Base-by-base conservation (phyloP, 2,329 filamentous ascomycete species). In the Alternaria rosae region DNA sequence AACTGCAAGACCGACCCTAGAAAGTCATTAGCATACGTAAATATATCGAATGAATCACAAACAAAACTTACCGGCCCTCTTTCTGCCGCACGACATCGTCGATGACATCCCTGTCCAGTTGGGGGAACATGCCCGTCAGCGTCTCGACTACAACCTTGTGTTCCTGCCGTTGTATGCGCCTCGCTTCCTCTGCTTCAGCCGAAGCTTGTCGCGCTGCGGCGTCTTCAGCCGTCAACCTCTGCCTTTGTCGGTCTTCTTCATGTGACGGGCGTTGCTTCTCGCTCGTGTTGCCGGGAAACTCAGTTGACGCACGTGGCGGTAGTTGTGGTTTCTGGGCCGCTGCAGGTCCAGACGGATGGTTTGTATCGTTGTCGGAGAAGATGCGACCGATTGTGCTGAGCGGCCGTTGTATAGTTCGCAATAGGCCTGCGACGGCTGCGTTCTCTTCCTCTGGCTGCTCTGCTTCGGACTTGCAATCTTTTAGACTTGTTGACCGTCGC, bases 61-160 rank as follows among this genome's bases (percentile, higher is more conserved):
- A 17, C n/a, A 21, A 25, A 43, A 87, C 91, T 82, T 79, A 94
- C 93, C 92, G 88, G 76, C 95, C 96, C 80, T 97, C 91, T 81
- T 99, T 97, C 82, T 96, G 89, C 78, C 94, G 89, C 25, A 99
- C 95, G 42, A 99, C 95, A 81, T 99, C 95, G 73, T 94, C 94
- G 76, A 99, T 98, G 38, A 99, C 87, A 51, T 99, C 96, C 73
- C 89, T 88, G 78, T 99, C 95, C 53, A 99, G 83, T 75, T 96
- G 93, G 1, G 95, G 95, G 78, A 99, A 99, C 95, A 99, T 99
- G 71, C 93, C 91, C 50, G 92, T 90, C 59, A 99, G 82, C 35
- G 95, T 98, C 81, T 98, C 95, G 3, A 98, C 94, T 8, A 99
- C 89, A 71, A 93, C 94, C 56, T 88, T 85, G 79, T 98, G 94